Percentiles rank a stretch among this genome's conserved stretches.
Conservation (phyloP, 345 rosid genomes). For the Gynandropsis gynandra region DNA sequence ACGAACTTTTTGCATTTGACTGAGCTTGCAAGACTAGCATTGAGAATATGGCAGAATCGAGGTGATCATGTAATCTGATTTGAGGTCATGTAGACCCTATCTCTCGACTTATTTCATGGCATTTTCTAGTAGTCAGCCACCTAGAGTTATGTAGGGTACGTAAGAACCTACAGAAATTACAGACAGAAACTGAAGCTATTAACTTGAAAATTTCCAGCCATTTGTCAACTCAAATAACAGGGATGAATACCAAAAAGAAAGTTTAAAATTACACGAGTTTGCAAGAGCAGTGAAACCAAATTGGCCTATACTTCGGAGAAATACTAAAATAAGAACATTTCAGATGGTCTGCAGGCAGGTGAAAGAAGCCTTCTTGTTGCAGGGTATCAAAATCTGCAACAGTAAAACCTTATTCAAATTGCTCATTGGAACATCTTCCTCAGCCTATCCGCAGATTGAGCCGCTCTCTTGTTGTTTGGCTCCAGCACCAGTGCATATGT, state of each 20-base stretch:
- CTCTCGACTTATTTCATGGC: not conserved
- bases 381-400: no score
- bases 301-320: conserved; percentile 25
- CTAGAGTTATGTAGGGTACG: conserved; percentile 4
- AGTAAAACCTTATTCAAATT: no score
- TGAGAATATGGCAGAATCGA: no score
- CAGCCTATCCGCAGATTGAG: conserved; percentile 66
- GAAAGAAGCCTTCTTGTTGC: not conserved
- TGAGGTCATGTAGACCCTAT: no score
- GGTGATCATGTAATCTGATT: no score
- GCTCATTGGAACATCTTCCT: conserved; percentile 41
- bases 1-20: conserved; percentile 62
- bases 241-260: no score
- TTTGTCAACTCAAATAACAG: not conserved
- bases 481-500: conserved; percentile 76
- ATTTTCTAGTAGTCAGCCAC: conserved; percentile 4
- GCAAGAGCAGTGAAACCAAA: conserved; percentile 20
- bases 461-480: conserved; percentile 90
- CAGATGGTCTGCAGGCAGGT: conserved; percentile 5
- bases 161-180: not conserved
- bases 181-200: not conserved
- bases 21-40: conserved; percentile 21
- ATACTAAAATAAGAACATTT: conserved; percentile 15
- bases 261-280: no score
- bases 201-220: not conserved